phyloP scores from a whole-genome alignment of 148 eudicot genomes.

The Camellia sinensis region DNA sequence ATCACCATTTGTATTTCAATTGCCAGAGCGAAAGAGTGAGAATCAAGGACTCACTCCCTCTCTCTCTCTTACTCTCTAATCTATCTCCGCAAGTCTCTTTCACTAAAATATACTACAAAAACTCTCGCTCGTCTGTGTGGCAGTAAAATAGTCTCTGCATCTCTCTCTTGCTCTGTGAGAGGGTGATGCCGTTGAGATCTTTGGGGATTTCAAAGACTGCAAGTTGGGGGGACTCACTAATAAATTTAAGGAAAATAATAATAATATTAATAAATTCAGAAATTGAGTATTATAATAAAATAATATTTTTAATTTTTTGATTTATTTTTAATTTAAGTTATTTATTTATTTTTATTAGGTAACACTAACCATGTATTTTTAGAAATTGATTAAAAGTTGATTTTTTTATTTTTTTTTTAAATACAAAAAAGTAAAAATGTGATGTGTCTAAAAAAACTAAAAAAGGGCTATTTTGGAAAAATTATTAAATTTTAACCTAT shows the following conservation, averaged over 20 bases:
- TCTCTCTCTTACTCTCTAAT: conserved; percentile 11
- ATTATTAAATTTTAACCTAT: too few species aligned
- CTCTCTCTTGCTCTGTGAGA: too few species aligned
- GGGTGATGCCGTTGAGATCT: not conserved
- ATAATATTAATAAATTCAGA: not conserved
- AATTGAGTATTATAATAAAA: too few species aligned
- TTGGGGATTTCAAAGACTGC: not conserved
- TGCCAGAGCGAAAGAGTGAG: conserved; percentile 7
- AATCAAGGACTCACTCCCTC: not conserved
- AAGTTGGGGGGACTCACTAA: not conserved
- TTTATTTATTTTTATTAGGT: too few species aligned
- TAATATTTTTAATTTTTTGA: too few species aligned
- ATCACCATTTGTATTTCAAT: not conserved
- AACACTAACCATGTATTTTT: not conserved
- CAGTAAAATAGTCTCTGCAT: not conserved
- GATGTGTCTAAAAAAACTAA: too few species aligned
- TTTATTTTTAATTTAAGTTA: too few species aligned
- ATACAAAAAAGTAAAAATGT: too few species aligned
- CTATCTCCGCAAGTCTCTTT: not conserved
- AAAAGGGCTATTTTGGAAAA: too few species aligned
- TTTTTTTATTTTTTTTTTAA: too few species aligned
- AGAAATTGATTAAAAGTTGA: not conserved
- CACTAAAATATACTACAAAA: too few species aligned
- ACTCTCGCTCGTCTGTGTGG: not conserved
- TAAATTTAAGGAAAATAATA: too few species aligned